Conservation (phyloP, 2,329 filamentous ascomycete species). For the Didymella sp. region DNA sequence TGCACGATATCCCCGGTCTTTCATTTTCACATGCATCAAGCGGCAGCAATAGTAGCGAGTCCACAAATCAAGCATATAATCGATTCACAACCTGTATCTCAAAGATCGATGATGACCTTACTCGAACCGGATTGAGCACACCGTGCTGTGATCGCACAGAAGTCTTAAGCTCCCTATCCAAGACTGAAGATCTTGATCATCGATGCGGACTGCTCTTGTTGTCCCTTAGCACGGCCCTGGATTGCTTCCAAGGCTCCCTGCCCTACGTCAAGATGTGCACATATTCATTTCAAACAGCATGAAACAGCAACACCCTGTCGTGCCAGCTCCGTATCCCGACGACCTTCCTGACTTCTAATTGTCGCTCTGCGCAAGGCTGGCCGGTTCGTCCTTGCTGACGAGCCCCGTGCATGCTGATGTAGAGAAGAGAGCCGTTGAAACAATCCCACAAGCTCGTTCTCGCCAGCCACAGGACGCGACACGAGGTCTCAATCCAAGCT, state of each 20-base stretch:
- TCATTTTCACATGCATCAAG: slow-evolving; percentile 23
- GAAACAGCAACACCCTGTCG: slow-evolving; percentile 1
- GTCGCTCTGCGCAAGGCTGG: slow-evolving; percentile 7
- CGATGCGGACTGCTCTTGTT: too few species aligned
- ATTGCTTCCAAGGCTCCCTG: neutral
- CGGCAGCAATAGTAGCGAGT: slow-evolving; percentile 7
- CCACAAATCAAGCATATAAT: slow-evolving; percentile 7
- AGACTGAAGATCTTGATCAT: neutral
- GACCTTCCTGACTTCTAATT: slow-evolving; percentile 5
- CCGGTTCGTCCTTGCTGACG: slow-evolving; percentile 5
- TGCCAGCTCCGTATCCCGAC: slow-evolving; percentile 4
- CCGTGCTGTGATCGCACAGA: neutral
- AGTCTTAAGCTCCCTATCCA: neutral
- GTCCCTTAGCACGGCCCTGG: neutral
- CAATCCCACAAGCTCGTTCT: slow-evolving; percentile 15
- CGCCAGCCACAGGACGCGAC: slow-evolving; percentile 13
- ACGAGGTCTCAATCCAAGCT: slow-evolving; percentile 15
- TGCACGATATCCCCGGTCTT: slow-evolving; percentile 29
- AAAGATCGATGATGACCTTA: neutral
- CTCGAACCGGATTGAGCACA: neutral
- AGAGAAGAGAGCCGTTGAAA: neutral
- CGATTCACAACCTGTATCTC: neutral
- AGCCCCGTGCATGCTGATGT: neutral
- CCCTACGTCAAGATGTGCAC: slow-evolving; percentile 9
- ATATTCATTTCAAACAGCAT: neutral